These are phyloP conservation scores for Fomitopsis betulina DNA, from an alignment of 1,284 basidiomycete genomes.

Conservation along the genomic window DNA sequence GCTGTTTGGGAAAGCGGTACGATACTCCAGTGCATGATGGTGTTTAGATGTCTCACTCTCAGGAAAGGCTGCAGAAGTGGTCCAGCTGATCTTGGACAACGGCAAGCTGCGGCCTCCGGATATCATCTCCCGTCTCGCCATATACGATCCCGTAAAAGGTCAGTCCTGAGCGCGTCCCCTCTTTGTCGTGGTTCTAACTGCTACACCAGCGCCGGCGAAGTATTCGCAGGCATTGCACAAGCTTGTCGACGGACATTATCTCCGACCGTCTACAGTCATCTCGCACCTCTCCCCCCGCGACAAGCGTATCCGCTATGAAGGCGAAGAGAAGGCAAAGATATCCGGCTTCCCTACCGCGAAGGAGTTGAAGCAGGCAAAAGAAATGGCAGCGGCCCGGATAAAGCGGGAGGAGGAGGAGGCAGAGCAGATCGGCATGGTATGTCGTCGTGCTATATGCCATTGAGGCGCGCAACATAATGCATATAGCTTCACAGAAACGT, in stretches of 20 bases:
- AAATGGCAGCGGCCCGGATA: constrained; percentile 55
- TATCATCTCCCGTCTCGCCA: constrained; percentile 53
- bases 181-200: neutral
- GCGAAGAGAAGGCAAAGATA: constrained; percentile 69
- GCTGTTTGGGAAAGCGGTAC: constrained; percentile 65
- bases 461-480: constrained; percentile 7
- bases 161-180: constrained; percentile 3
- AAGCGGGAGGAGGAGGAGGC: constrained; percentile 68
- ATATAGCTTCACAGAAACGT: constrained; percentile 45
- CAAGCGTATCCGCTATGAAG: constrained; percentile 69
- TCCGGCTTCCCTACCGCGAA: constrained; percentile 71
- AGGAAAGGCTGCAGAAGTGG: constrained; percentile 65
- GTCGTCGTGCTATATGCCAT: constrained; percentile 17
- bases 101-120: constrained; percentile 82
- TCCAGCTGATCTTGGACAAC: constrained; percentile 76
- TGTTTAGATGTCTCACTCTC: constrained; percentile 8
- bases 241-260: constrained; percentile 59
- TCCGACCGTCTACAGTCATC: constrained; percentile 68
- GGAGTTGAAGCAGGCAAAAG: constrained; percentile 65
- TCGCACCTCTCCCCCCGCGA: constrained; percentile 74
- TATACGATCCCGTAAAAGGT: constrained; percentile 56
- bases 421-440: constrained; percentile 67
- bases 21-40: constrained; percentile 22
- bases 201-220: constrained; percentile 38
- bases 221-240: constrained; percentile 60